Evolutionary conservation across 2,329 filamentous ascomycete species (phyloP).

Genomic region (Claviceps citrina): DNA sequence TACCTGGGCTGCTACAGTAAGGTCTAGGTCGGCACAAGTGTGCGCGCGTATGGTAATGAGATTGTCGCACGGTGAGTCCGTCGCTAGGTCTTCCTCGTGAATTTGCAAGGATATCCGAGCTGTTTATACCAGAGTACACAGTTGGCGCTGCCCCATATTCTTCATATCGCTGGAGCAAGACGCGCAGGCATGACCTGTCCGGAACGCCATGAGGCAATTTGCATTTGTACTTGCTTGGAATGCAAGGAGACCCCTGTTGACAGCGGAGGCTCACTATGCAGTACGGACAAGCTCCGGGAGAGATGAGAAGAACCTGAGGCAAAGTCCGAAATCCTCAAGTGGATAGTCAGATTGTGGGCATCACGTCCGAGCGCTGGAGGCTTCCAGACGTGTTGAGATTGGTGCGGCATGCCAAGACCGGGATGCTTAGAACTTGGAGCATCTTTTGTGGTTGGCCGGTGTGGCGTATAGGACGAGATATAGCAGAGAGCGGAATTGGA

Average conservation of each 20-base stretch:
- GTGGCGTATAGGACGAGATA: background rate
- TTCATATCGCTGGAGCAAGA: background rate
- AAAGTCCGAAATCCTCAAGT: background rate
- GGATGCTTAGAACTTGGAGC: slow-evolving; percentile 1
- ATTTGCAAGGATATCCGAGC: background rate
- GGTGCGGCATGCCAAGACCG: background rate
- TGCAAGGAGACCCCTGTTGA: slow-evolving; percentile 4
- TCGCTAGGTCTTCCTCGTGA: background rate
- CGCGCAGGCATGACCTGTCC: background rate
- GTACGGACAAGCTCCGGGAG: background rate
- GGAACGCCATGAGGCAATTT: background rate
- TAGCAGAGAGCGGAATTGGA: background rate
- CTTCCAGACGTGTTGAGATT: slow-evolving; percentile 2
- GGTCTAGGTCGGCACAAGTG: background rate
- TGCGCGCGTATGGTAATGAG: background rate
- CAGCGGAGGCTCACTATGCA: background rate
- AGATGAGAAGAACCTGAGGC: slow-evolving; percentile 2
- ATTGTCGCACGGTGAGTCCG: background rate
- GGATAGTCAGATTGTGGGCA: background rate
- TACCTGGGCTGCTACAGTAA: too few relatives aligned
- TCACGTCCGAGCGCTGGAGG: slow-evolving; percentile 4
- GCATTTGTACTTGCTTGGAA: background rate
- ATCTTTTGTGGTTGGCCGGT: background rate
- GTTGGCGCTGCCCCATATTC: background rate
- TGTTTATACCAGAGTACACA: background rate